Evolutionary conservation across 306 rosid genomes (phyloP), one percentile per base, ranked within the genome.

Genomic region (Albizia julibrissin): DNA sequence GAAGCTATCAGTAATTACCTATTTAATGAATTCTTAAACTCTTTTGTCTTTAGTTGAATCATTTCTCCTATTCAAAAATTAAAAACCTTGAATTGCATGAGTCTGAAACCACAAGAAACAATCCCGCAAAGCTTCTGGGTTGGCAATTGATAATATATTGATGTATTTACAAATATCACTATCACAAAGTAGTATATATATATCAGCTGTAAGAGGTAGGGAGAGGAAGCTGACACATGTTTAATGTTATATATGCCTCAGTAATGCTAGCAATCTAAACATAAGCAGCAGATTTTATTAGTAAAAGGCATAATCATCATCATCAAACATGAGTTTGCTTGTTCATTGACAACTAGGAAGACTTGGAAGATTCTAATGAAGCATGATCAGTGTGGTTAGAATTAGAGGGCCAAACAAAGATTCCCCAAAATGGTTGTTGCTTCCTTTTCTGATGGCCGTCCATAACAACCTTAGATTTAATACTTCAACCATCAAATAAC

Each of bases 391-490:
- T 54, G 8, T 72, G 85, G 81, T 76, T 90, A 79, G 94, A 87
- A 80, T 76, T 91, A 79, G 94, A 88, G 79, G 94, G 87, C 85
- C 92, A 90, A 14, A 85, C 81, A 81, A 90, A 90, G 49, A 91
- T 37, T 76, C 94, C 89, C 94, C 93, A 85, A 65, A 94, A 89
- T 0, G 86, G 87, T 3, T 88, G 64, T 61, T 81, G 94, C 80
- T 90, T 93, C 76, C 90, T 88, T 79, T 84, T 88, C 10, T 80
- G 81, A 21, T 69, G 84, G 69, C 76, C 82, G 61, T 82, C 81
- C 27, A 47, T 50, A 21, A 46, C 47, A 19, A 64, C 43, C 54
- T 75, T 68, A 1, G 70, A 59, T n/a, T n/a, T n/a, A 44, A 44
- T 44, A 44, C 12, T 11, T 44, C 49, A 44, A 44, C 50, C 16